Percentiles rank a stretch among this genome's conserved stretches.
Conservation (phyloP, 176 grass and related monocot species). For the Ampelocalamus luodianensis region DNA sequence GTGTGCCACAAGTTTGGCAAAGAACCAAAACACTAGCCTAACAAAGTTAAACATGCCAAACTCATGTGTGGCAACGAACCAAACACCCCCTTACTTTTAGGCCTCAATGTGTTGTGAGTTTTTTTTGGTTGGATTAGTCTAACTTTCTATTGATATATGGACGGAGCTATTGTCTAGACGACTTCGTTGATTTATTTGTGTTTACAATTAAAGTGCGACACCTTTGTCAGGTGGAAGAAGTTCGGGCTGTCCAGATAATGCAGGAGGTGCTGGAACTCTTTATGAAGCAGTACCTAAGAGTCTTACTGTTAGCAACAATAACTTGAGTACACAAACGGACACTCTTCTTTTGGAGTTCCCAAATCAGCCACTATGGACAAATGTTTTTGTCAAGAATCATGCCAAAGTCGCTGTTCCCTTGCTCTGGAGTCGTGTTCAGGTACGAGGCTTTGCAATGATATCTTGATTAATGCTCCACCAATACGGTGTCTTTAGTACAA, state of each 20-base stretch:
- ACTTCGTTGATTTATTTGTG: background rate
- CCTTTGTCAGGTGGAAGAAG: conserved; percentile 72
- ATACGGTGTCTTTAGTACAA: conserved; percentile 2
- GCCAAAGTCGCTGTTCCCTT: conserved; percentile 96
- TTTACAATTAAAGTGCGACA: conserved; percentile 28
- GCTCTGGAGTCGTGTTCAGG: conserved; percentile 99
- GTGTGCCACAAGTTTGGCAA: background rate
- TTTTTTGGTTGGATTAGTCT: conserved; percentile 24
- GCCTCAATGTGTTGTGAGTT: background rate
- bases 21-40: background rate
- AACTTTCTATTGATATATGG: conserved; percentile 24
- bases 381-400: conserved; percentile 92
- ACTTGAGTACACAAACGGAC: conserved; percentile 94
- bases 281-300: conserved; percentile 98
- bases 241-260: conserved; percentile 91
- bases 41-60: background rate
- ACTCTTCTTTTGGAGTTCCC: conserved; percentile 98
- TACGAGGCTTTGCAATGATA: conserved; percentile 39
- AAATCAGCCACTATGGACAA: conserved; percentile 98
- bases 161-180: conserved; percentile 3
- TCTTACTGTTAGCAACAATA: conserved; percentile 90
- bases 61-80: background rate
- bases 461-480: conserved; percentile 1
- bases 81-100: background rate
- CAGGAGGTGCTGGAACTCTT: conserved; percentile 95